Conservation (phyloP, 495 filamentous ascomycete species). For the Hypomontagnella submonticulosa region DNA sequence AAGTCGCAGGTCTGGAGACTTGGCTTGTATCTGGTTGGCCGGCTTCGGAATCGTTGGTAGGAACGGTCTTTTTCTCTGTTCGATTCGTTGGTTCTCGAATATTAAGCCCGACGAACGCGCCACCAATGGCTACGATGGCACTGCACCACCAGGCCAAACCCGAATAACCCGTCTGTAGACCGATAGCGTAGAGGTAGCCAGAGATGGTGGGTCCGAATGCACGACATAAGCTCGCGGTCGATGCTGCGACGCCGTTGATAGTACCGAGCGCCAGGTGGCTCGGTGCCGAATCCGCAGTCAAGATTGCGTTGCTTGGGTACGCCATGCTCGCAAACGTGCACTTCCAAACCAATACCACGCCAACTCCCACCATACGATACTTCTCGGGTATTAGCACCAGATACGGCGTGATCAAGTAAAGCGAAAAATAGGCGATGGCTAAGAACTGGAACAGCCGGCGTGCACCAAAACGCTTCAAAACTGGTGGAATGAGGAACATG, state of each 20-base stretch:
- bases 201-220: conserved; percentile 90
- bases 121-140: conserved; percentile 76
- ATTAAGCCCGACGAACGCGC: conserved; percentile 66
- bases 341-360: conserved; percentile 82
- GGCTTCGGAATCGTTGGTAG: conserved; percentile 30
- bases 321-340: conserved; percentile 86
- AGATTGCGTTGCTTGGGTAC: conserved; percentile 86
- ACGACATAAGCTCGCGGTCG: conserved; percentile 85
- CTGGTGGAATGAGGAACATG: conserved; percentile 80
- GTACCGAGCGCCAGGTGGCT: conserved; percentile 82
- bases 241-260: conserved; percentile 93
- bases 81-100: conserved; percentile 59
- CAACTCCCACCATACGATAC: conserved; percentile 77
- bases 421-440: conserved; percentile 82
- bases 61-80: conserved; percentile 50
- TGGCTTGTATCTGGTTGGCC: conserved; percentile 24
- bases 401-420: conserved; percentile 90
- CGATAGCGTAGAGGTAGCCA: conserved; percentile 83
- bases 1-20: conserved; percentile 7
- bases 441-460: conserved; percentile 83
- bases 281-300: conserved; percentile 85
- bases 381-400: conserved; percentile 80
- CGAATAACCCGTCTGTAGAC: conserved; percentile 80
- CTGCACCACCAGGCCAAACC: conserved; percentile 94
- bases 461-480: conserved; percentile 76